Evolutionary conservation across 768 basidiomycete species (phyloP).

Genomic region (Leccinum disarticulatum): DNA sequence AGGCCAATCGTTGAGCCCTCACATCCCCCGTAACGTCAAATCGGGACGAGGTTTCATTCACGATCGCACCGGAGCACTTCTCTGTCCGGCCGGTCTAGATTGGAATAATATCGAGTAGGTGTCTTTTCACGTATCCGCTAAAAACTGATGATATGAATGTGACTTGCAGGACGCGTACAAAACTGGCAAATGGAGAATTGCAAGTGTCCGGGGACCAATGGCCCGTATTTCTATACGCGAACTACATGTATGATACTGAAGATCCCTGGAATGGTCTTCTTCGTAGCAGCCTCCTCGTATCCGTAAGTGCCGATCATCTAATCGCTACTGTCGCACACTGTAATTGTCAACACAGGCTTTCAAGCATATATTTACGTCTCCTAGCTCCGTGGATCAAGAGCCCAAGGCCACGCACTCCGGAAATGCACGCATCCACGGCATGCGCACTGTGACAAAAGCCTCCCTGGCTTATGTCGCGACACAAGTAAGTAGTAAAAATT

Average conservation of each 20-base stretch:
- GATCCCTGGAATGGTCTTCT: neutral
- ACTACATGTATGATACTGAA: neutral
- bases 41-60: neutral
- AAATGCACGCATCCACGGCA: too few relatives aligned
- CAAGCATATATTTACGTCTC: too few relatives aligned
- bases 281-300: too few relatives aligned
- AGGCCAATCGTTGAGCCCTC: neutral
- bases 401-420: too few relatives aligned
- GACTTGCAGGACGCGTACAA: neutral
- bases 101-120: neutral
- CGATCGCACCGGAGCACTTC: neutral
- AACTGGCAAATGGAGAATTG: neutral
- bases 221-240: too few relatives aligned
- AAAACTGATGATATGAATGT: neutral
- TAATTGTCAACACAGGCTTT: too few relatives aligned
- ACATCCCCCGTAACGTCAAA: neutral
- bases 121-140: neutral
- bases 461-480: too few relatives aligned
- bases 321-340: too few relatives aligned
- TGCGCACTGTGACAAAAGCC: too few relatives aligned
- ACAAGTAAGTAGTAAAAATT: too few relatives aligned
- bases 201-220: neutral
- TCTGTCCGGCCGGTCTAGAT: neutral
- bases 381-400: too few relatives aligned
- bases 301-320: too few relatives aligned